Conservation (phyloP, 2,329 filamentous ascomycete species). For the Rachicladosporium sp. region DNA sequence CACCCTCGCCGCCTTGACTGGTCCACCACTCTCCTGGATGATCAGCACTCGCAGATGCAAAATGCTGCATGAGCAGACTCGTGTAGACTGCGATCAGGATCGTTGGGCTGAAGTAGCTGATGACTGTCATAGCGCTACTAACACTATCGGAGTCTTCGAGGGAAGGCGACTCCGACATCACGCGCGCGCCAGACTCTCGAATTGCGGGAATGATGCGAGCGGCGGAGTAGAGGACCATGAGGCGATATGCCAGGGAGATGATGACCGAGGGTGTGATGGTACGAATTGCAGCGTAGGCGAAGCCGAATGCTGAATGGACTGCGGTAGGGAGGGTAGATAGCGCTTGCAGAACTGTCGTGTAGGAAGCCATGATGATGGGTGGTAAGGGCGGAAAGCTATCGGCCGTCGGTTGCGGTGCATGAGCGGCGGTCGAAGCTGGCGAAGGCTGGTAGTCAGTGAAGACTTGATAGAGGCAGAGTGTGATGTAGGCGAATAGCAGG, state of each 20-base stretch:
- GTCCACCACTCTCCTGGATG: slow-evolving; percentile 63
- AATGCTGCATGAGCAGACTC: slow-evolving; percentile 88
- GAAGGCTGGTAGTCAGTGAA: slow-evolving; percentile 95
- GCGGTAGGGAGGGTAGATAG: slow-evolving; percentile 73
- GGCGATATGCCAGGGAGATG: slow-evolving; percentile 84
- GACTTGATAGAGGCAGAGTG: slow-evolving; percentile 98
- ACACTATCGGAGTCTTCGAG: slow-evolving; percentile 78
- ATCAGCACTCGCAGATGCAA: slow-evolving; percentile 56
- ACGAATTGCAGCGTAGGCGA: slow-evolving; percentile 83
- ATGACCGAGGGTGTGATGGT: slow-evolving; percentile 93
- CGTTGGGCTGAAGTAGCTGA: slow-evolving; percentile 89
- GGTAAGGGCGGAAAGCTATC: slow-evolving; percentile 94
- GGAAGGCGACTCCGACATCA: slow-evolving; percentile 70
- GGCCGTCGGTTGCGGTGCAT: slow-evolving; percentile 43
- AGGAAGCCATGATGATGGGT: slow-evolving; percentile 96
- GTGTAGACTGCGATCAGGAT: slow-evolving; percentile 95
- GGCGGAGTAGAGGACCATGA: slow-evolving; percentile 89
- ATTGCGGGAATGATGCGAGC: slow-evolving; percentile 93
- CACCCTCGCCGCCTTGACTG: slow-evolving; percentile 66
- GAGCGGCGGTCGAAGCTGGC: slow-evolving; percentile 33
- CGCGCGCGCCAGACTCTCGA: slow-evolving; percentile 70
- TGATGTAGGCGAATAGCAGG: slow-evolving; percentile 88
- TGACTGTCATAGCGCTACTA: slow-evolving; percentile 63
- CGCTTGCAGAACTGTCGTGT: slow-evolving; percentile 77
- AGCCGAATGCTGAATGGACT: slow-evolving; percentile 70